Evolutionary conservation across 176 grass and related monocot species (phyloP).

Genomic region (Hordeum marinum): DNA sequence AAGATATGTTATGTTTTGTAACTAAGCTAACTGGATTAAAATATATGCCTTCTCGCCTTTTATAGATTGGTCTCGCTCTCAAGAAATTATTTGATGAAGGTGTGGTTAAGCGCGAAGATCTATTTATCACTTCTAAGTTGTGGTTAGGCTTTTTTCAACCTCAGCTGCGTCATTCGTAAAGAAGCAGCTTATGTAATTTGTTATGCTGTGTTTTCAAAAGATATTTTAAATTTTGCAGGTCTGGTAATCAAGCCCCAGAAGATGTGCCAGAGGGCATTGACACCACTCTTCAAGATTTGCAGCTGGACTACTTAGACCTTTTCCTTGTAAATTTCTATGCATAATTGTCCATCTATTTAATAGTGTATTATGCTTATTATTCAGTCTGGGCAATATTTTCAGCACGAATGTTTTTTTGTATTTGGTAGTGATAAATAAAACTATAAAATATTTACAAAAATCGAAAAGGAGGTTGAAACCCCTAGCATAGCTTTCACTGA

Average conservation of each 20-base stretch:
- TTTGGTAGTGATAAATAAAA: not conserved
- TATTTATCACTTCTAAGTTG: constrained; percentile 71
- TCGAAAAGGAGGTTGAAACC: too few relatives aligned
- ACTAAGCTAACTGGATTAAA: not conserved
- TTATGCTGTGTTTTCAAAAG: not conserved
- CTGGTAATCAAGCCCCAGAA: constrained; percentile 58
- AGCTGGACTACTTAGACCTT: constrained; percentile 85
- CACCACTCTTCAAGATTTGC: constrained; percentile 55
- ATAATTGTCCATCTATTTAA: constrained; percentile 9
- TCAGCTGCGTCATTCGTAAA: not conserved
- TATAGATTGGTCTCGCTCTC: constrained; percentile 51
- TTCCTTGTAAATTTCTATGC: constrained; percentile 58
- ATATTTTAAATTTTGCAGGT: constrained; percentile 42
- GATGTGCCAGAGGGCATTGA: constrained; percentile 66
- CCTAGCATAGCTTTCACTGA: not conserved
- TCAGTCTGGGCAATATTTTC: not conserved
- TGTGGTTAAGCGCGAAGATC: constrained; percentile 47
- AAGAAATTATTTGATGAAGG: constrained; percentile 53
- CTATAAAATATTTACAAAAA: not conserved
- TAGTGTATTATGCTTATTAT: not conserved
- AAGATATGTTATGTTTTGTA: not conserved
- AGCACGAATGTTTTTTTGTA: not conserved
- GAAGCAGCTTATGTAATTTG: not conserved
- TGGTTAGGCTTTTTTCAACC: constrained; percentile 19
- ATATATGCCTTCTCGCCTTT: not conserved